Evolutionary conservation across 1,284 basidiomycete genomes (phyloP), one percentile per base, ranked within the genome.

Genomic region (Microbotryum violaceum): DNA sequence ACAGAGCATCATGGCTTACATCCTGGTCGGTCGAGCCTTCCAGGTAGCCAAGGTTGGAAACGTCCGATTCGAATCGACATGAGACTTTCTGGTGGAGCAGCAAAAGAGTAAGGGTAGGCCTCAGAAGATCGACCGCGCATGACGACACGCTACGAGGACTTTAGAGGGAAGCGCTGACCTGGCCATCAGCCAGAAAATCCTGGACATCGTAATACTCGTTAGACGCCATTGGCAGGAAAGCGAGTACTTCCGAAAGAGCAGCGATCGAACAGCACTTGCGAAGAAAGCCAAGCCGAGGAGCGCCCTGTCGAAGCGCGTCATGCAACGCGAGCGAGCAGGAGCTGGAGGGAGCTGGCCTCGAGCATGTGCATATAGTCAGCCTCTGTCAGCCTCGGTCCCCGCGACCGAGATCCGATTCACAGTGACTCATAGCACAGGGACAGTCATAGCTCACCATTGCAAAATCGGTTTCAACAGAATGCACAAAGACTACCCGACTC

Each of bases 11-110:
- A 7, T 9, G 21, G 60, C 68, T 37, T 50, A 73, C 73, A 61
- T 74, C 70, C 45, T 68, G 64, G 48, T 74, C 71, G 44, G 66
- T 56, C n/a, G 66, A 63, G 14, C 72, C 72, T 50, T 73, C 72
- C n/a, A 74, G 56, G 56, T 74, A 68, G 1, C 73, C 73, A 10
- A 69, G 56, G 47, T 72, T 70, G 16, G 71, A 71, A 18, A 74
- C 58, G 47, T 67, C 65, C 53, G 68, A 56, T 37, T 61, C 54
- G 50, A 72, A 66, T 31, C 61, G 70, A 57, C 70, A 71, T 16
- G 73, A 72, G 10, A 74, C 63, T 45, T 66, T 67, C 69, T 74
- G 69, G 2, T 20, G n/a, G 10, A 18, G 31, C 14, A 9, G 7
- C 25, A 14, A 23, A 18, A n/a, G 27, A n/a, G 12, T 4, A 31